Evolutionary conservation across 2,329 filamentous ascomycete genomes (phyloP).

Genomic region (Lomentospora prolificans): DNA sequence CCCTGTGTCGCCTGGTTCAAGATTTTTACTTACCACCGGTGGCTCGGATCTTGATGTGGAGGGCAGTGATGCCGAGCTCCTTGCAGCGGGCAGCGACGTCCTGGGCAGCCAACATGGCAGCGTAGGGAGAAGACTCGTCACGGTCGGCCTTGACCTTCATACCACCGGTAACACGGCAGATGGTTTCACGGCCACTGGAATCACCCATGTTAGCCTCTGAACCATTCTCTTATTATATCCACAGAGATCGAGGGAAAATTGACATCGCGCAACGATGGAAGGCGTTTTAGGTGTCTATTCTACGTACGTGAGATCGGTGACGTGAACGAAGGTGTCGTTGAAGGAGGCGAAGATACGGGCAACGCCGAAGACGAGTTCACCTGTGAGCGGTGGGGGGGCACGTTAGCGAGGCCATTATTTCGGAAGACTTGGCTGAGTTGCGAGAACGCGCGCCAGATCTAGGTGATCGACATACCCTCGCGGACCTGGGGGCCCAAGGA

Average conservation of each 20-base stretch:
- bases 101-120: conserved; percentile 99
- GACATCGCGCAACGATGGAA: neutral
- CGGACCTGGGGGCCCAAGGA: conserved; percentile 93
- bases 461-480: conserved; percentile 57
- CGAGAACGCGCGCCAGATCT: neutral
- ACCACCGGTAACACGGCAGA: conserved; percentile 98
- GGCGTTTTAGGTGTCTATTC: conserved; percentile 4
- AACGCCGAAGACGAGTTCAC: conserved; percentile 93
- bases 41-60: conserved; percentile 99
- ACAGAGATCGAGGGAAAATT: no score
- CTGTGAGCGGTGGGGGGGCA: conserved; percentile 33
- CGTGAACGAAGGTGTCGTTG: conserved; percentile 93
- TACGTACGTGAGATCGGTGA: conserved; percentile 92
- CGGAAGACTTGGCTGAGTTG: neutral
- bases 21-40: conserved; percentile 91
- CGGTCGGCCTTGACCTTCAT: conserved; percentile 99
- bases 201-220: conserved; percentile 57
- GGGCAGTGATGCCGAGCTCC: conserved; percentile 70
- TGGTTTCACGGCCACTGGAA: conserved; percentile 97
- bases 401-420: conserved; percentile 14
- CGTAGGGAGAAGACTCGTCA: conserved; percentile 99
- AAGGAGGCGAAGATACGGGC: conserved; percentile 96
- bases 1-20: no score
- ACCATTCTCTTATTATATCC: conserved; percentile 13
- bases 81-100: conserved; percentile 83